Base-by-base conservation (phyloP, 202 grass and related monocot species). In the Setaria italica region DNA sequence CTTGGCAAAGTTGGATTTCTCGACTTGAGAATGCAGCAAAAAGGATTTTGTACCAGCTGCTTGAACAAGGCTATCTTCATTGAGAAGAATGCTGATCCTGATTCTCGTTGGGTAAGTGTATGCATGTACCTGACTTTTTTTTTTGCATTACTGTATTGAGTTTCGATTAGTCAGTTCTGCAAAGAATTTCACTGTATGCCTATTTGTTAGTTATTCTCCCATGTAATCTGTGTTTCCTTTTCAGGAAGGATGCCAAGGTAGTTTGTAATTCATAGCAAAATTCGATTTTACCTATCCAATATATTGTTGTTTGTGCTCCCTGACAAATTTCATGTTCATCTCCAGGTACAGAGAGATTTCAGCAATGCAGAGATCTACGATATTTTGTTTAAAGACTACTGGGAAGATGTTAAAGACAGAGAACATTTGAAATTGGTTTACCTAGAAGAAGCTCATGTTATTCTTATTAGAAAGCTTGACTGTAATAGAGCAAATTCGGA, bases 311-410 rank as follows among this genome's bases (percentile, higher is more conserved):
- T 42, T 7, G 6, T 70, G 0, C 79, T 69, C 42, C 46, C 80
- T 90, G 20, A 90, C 62, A 80, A 80, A 54, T 47, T 46, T 62
- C 80, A 68, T 87, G 11, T 63, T 63, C 29, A 63, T 33, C 60
- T 89, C 41, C 84, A 95, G 95, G 82, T 50, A 55, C 89, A 35
- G 56, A 69, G 62, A 51, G 86, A 82, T 85, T 88, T 84, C 4
- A 77, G 43, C 70, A 83, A 89, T 76, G 64, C 49, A 13, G 84
- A 91, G 57, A 32, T 62, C 3, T 74, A 78, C 34, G 33, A 76
- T 80, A 58, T 90, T 82, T 87, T 94, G 84, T 98, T 99, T 79
- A 92, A 82, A 84, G 91, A 92, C 54, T 95, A 95, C 86, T 99
- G 96, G 91, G 66, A 89, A 49, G 13, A 86, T 51, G 67, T 92